Percentiles rank a stretch among this genome's conserved stretches.
These are phyloP conservation scores for Sutorius australiensis DNA, from an alignment of 768 basidiomycete species.

Conservation along the genomic window DNA sequence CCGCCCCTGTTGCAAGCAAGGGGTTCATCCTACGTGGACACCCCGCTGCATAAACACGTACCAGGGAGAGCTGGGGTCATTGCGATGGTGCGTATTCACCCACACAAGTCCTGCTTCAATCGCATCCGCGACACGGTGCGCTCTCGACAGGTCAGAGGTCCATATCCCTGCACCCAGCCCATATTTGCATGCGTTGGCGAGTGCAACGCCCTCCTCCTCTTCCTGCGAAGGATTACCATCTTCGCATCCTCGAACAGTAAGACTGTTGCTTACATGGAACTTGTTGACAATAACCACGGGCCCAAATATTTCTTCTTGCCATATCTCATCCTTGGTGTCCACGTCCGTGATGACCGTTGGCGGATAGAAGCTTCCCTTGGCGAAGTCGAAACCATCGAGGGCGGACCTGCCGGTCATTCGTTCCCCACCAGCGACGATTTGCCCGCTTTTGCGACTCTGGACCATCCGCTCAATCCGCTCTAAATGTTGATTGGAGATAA, in stretches of 20 bases:
- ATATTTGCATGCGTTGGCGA: slow-evolving; percentile 77
- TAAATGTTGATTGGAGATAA: slow-evolving; percentile 67
- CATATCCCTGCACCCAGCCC: slow-evolving; percentile 80
- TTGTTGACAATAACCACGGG: slow-evolving; percentile 72
- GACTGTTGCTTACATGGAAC: slow-evolving; percentile 42
- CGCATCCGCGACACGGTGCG: slow-evolving; percentile 65
- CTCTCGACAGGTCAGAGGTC: slow-evolving; percentile 71
- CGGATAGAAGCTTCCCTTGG: slow-evolving; percentile 69
- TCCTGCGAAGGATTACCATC: slow-evolving; percentile 33
- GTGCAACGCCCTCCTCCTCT: slow-evolving; percentile 59
- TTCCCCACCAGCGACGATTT: slow-evolving; percentile 59
- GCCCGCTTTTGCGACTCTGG: slow-evolving; percentile 44
- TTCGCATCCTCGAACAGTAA: not conserved
- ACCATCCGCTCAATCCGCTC: slow-evolving; percentile 58
- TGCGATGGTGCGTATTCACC: slow-evolving; percentile 88
- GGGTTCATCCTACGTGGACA: slow-evolving; percentile 3
- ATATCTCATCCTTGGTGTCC: slow-evolving; percentile 54
- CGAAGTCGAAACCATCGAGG: slow-evolving; percentile 71
- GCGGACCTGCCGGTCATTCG: slow-evolving; percentile 59
- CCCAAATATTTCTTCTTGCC: slow-evolving; percentile 84
- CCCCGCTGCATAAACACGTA: slow-evolving; percentile 24
- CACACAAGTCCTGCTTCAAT: slow-evolving; percentile 79
- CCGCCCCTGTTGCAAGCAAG: slow-evolving; percentile 59
- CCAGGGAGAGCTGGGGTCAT: slow-evolving; percentile 89
- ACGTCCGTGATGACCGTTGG: slow-evolving; percentile 72